Conservation (phyloP, 805 yeast genomes). For the Tetrapisispora phaffii region DNA sequence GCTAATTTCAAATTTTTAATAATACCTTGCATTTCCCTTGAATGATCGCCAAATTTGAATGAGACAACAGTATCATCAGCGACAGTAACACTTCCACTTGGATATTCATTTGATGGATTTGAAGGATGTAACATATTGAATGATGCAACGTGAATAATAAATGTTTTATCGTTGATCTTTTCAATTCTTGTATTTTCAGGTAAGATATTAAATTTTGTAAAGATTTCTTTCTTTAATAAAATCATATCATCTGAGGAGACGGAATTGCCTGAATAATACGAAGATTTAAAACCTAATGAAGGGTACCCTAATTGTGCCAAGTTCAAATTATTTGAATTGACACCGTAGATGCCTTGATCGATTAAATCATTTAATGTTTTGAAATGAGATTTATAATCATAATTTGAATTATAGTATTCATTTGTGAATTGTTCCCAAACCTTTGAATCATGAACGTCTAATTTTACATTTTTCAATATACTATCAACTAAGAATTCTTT, state of each 20-base stretch:
- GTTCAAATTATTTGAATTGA: conserved; percentile 30
- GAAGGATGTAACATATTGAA: conserved; percentile 38
- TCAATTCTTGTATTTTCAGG: conserved; percentile 66
- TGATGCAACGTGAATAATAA: conserved; percentile 61
- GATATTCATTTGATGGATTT: conserved; percentile 32
- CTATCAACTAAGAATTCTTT: conserved; percentile 32
- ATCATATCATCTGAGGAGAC: conserved; percentile 52
- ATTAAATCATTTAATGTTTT: conserved; percentile 30
- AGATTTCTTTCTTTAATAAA: conserved; percentile 41
- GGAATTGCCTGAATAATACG: conserved; percentile 52
- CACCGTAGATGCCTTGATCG: conserved; percentile 40
- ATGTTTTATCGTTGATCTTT: conserved; percentile 40
- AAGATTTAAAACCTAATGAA: conserved; percentile 61
- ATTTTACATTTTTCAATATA: neutral
- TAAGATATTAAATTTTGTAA: conserved; percentile 33
- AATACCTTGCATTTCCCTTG: conserved; percentile 51
- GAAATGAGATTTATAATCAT: conserved; percentile 4
- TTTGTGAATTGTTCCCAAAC: conserved; percentile 1
- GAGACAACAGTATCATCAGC: conserved; percentile 32
- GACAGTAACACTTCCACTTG: conserved; percentile 34
- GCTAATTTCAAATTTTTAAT: conserved; percentile 50
- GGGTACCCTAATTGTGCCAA: conserved; percentile 65
- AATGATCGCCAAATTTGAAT: conserved; percentile 72
- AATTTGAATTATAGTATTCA: neutral
- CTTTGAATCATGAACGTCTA: conserved; percentile 1